These are phyloP conservation scores for Amanita inopinata DNA, from an alignment of 768 basidiomycete species.

Conservation along the genomic window DNA sequence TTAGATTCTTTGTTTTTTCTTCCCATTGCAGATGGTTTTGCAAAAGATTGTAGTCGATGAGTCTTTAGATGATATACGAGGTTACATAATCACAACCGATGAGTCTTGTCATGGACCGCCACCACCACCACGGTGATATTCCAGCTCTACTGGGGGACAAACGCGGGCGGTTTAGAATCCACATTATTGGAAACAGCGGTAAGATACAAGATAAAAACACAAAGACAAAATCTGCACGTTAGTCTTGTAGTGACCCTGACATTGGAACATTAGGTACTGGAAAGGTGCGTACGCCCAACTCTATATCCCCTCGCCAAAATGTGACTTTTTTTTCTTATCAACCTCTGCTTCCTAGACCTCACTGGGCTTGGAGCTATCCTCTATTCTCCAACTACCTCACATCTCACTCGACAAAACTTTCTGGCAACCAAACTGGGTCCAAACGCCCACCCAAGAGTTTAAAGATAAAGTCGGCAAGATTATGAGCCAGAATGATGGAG, in stretches of 20 bases:
- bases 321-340: neutral
- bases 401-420: conserved; percentile 37
- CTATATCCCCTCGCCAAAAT: neutral
- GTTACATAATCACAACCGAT: no score
- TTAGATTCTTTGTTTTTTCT: no score
- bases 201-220: conserved; percentile 10
- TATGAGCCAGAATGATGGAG: conserved; percentile 22
- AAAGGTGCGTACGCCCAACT: conserved; percentile 15
- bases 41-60: no score
- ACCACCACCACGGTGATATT: no score
- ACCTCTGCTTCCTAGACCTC: conserved; percentile 34
- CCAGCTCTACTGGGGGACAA: conserved; percentile 35
- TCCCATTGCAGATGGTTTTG: no score
- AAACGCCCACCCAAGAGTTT: conserved; percentile 21
- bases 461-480: conserved; percentile 19
- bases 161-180: conserved; percentile 35
- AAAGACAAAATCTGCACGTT: neutral
- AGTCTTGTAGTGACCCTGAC: neutral
- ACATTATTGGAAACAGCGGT: conserved; percentile 46
- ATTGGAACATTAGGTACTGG: conserved; percentile 18
- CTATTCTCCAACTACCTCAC: conserved; percentile 32
- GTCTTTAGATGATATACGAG: no score
- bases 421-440: conserved; percentile 42
- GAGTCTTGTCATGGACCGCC: conserved; percentile 14
- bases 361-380: conserved; percentile 32